Percentiles rank a stretch among this genome's conserved stretches.
Evolutionary conservation across 1,284 basidiomycete genomes (phyloP).

Genomic region (Caloboletus firmus): DNA sequence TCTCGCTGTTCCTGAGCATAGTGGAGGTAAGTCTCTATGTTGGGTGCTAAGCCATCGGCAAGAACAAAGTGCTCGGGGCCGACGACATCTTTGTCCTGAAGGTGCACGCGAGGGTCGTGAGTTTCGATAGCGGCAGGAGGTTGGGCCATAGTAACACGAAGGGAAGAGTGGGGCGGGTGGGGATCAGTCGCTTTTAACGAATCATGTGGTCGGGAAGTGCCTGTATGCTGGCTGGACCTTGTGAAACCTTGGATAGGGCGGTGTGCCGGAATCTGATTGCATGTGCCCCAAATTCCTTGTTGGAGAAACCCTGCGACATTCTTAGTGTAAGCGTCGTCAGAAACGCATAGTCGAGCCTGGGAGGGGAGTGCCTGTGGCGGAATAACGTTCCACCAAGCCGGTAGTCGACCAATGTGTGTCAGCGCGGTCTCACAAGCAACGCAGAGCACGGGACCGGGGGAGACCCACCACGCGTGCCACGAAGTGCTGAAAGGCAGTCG

Average conservation of each 20-base stretch:
- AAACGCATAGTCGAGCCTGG: background rate
- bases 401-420: background rate
- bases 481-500: background rate
- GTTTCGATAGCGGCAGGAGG: conserved; percentile 17
- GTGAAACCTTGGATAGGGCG: background rate
- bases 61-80: conserved; percentile 22
- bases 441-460: background rate
- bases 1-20: conserved; percentile 33
- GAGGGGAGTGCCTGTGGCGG: background rate
- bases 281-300: background rate
- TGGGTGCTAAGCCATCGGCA: conserved; percentile 25
- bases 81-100: conserved; percentile 3
- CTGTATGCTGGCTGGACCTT: background rate
- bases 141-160: conserved; percentile 22
- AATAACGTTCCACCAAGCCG: background rate
- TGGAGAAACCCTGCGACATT: background rate
- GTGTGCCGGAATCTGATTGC: background rate
- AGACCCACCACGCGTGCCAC: background rate
- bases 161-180: background rate
- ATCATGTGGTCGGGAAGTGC: background rate
- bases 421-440: background rate
- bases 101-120: conserved; percentile 18
- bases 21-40: conserved; percentile 35
- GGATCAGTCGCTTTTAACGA: conserved; percentile 14
- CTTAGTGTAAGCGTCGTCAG: background rate